Percentiles rank a stretch among this genome's conserved stretches.
These are phyloP conservation scores for Citeromyces hawaiiensis DNA, from an alignment of 1,139 yeast genomes.

Conservation along the genomic window DNA sequence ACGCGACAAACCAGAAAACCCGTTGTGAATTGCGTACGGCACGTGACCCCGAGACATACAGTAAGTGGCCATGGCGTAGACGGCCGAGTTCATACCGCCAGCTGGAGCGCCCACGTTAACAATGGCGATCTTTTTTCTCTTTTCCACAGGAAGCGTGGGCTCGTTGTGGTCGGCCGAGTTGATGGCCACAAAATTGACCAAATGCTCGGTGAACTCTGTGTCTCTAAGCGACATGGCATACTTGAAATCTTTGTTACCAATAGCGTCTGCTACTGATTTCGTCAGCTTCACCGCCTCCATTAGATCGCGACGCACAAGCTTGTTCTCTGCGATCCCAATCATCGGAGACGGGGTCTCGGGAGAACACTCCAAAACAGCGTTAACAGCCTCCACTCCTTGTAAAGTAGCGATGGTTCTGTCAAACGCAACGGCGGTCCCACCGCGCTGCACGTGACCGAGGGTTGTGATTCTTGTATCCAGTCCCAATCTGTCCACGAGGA, in stretches of 20 bases:
- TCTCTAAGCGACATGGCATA: slow-evolving; percentile 58
- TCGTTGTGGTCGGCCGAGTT: slow-evolving; percentile 53
- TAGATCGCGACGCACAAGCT: slow-evolving; percentile 54
- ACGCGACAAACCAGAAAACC: slow-evolving; percentile 80
- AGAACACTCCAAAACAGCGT: slow-evolving; percentile 55
- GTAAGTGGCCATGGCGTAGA: slow-evolving; percentile 82
- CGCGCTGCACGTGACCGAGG: slow-evolving; percentile 77
- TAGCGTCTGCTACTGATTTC: slow-evolving; percentile 57
- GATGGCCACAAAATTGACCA: slow-evolving; percentile 69
- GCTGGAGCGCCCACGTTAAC: slow-evolving; percentile 96
- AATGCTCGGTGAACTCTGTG: slow-evolving; percentile 61
- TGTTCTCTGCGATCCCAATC: slow-evolving; percentile 62
- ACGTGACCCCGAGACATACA: slow-evolving; percentile 85
- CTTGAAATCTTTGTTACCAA: slow-evolving; percentile 44
- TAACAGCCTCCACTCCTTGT: slow-evolving; percentile 78
- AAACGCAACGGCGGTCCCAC: slow-evolving; percentile 76
- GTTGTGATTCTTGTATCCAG: slow-evolving; percentile 71
- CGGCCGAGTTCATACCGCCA: slow-evolving; percentile 89
- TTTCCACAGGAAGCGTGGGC: slow-evolving; percentile 28
- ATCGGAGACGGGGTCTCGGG: slow-evolving; percentile 68
- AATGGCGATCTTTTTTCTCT: slow-evolving; percentile 59
- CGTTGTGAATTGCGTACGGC: slow-evolving; percentile 80
- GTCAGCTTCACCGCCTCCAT: slow-evolving; percentile 65
- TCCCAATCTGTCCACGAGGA: slow-evolving; percentile 49
- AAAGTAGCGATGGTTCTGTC: slow-evolving; percentile 65